Evolutionary conservation across 345 rosid genomes (phyloP).

Genomic region (Gossypium turneri): DNA sequence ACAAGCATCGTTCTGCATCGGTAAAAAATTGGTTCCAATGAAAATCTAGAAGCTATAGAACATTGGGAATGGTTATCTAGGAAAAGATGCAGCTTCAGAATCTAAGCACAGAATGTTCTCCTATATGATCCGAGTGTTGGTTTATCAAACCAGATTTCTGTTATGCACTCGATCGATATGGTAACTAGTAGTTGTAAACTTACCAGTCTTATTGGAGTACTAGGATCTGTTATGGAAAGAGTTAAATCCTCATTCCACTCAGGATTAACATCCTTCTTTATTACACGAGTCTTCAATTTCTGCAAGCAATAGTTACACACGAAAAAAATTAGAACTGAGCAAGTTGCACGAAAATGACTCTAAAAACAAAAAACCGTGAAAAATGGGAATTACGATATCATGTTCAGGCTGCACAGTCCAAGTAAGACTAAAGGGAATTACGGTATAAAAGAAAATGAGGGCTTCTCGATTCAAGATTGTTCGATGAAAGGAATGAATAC

Average conservation of each 20-base stretch:
- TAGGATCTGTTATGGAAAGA: slow-evolving; percentile 68
- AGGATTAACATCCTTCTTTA: slow-evolving; percentile 78
- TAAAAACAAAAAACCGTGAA: too few relatives aligned
- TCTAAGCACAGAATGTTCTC: background rate
- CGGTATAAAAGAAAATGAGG: too few relatives aligned
- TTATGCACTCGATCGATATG: background rate
- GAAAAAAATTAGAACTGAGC: background rate
- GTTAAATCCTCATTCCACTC: slow-evolving; percentile 94
- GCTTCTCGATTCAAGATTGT: too few relatives aligned
- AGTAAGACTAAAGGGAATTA: too few relatives aligned
- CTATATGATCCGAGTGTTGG: background rate
- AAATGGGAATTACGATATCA: too few relatives aligned
- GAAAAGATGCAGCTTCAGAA: background rate
- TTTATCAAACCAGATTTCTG: background rate
- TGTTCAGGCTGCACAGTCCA: too few relatives aligned
- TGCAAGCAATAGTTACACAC: slow-evolving; percentile 26
- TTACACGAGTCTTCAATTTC: slow-evolving; percentile 85
- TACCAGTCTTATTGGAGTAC: slow-evolving; percentile 56
- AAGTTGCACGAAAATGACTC: too few relatives aligned
- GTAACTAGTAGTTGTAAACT: background rate
- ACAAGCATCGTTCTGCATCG: background rate
- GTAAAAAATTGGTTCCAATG: background rate
- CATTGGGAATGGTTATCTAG: background rate
- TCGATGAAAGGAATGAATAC: too few relatives aligned
- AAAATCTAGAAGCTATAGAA: background rate